A percentile compares a stretch with the other conserved stretches of the same genome.
Conservation (phyloP, 2,329 filamentous ascomycete species). For the Juglanconis sp. region DNA sequence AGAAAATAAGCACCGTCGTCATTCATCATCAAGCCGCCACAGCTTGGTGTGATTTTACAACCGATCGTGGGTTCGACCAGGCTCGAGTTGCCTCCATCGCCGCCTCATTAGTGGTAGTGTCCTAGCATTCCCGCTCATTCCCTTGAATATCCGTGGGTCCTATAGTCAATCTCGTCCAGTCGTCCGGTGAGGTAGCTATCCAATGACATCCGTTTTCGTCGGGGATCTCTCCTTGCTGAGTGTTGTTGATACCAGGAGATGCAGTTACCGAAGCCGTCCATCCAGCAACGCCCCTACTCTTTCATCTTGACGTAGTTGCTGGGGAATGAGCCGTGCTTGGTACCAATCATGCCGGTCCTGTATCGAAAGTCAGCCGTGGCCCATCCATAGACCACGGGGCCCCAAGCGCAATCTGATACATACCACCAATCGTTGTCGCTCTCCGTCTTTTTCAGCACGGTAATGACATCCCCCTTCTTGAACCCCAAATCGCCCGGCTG, state of each 20-base stretch:
- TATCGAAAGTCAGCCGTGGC: slow-evolving; percentile 5
- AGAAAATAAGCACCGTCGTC: background rate
- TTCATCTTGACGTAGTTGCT: slow-evolving; percentile 73
- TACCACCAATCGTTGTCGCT: slow-evolving; percentile 95
- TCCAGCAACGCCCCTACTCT: slow-evolving; percentile 32
- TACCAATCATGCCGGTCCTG: slow-evolving; percentile 85
- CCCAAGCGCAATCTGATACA: slow-evolving; percentile 29
- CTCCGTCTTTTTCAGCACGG: slow-evolving; percentile 89
- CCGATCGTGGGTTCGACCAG: background rate
- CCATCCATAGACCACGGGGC: background rate
- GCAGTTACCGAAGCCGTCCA: no score
- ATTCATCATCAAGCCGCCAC: background rate
- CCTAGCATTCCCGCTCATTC: no score
- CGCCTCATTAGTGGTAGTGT: no score
- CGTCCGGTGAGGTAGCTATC: no score
- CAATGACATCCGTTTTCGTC: no score
- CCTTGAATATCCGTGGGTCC: no score
- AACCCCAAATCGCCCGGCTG: slow-evolving; percentile 91
- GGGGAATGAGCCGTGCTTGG: slow-evolving; percentile 87
- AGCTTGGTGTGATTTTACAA: background rate
- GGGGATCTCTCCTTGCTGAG: no score
- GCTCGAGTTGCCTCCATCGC: no score
- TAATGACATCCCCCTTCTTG: slow-evolving; percentile 96
- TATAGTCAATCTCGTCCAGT: no score
- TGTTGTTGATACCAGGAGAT: no score